Conservation (phyloP, 495 filamentous ascomycete genomes). For the Letharia lupina region DNA sequence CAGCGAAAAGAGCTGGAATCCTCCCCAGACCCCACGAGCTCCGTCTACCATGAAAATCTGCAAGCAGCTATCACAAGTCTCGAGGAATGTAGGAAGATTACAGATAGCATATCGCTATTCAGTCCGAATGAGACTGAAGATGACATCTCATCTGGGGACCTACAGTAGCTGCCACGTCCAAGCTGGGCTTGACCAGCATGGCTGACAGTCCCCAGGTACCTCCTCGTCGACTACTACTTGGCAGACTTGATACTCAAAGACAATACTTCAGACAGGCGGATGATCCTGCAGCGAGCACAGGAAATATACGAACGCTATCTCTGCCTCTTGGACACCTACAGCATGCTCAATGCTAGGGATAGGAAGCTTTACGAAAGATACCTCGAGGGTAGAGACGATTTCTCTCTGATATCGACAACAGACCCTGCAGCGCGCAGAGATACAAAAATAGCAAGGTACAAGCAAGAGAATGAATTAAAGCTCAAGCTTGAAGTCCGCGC, state of each 20-base stretch:
- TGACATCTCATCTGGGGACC: constrained; percentile 73
- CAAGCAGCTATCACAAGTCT: constrained; percentile 57
- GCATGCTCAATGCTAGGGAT: constrained; percentile 57
- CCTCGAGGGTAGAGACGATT: constrained; percentile 53
- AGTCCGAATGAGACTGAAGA: constrained; percentile 85
- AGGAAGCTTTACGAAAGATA: constrained; percentile 65
- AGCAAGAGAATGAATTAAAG: constrained; percentile 79
- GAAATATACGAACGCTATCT: constrained; percentile 69
- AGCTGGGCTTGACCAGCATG: constrained; percentile 23
- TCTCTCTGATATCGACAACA: constrained; percentile 56
- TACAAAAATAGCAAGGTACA: constrained; percentile 78
- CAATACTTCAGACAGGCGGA: constrained; percentile 50
- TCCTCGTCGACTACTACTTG: constrained; percentile 58
- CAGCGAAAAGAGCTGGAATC: constrained; percentile 44
- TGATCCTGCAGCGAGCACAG: constrained; percentile 51
- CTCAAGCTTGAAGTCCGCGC: constrained; percentile 60
- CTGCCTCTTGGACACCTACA: constrained; percentile 66
- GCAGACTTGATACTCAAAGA: constrained; percentile 58
- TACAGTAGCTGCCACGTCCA: constrained; percentile 51
- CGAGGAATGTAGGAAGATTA: constrained; percentile 60
- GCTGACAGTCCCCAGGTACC: constrained; percentile 43
- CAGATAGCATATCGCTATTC: constrained; percentile 67
- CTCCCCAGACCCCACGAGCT: constrained; percentile 44
- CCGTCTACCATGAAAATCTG: constrained; percentile 60
- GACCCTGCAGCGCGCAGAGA: constrained; percentile 69